A percentile compares a stretch with the other conserved stretches of the same genome.
Evolutionary conservation across 306 rosid genomes (phyloP).

Genomic region (Styphnolobium japonicum): DNA sequence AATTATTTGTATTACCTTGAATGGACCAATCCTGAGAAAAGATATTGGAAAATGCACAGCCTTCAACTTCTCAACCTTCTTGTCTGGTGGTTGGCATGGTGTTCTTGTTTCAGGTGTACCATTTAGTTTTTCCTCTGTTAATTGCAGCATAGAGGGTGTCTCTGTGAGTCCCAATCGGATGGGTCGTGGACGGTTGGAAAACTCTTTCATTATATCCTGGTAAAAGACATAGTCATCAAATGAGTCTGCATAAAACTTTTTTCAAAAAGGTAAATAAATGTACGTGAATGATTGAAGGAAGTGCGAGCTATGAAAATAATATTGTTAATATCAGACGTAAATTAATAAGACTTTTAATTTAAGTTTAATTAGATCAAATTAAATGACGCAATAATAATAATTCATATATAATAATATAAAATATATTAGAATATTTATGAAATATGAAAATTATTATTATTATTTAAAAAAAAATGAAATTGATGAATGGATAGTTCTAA

Average conservation of each 20-base stretch:
- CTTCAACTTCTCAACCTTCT: constrained; percentile 22
- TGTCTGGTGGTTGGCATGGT: background rate
- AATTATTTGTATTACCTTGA: constrained; percentile 30
- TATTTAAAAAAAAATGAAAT: too few species aligned
- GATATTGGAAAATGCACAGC: constrained; percentile 24
- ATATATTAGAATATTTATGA: too few species aligned
- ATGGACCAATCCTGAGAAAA: constrained; percentile 34
- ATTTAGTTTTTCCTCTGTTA: background rate
- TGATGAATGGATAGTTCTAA: too few species aligned
- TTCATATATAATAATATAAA: too few species aligned
- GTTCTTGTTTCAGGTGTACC: background rate
- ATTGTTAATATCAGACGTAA: background rate
- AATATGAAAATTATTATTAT: too few species aligned
- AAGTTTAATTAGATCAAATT: too few species aligned
- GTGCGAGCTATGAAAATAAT: too few species aligned
- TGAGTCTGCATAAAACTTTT: too few species aligned
- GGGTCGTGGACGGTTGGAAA: background rate
- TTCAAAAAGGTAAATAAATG: background rate
- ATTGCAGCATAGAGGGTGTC: constrained; percentile 16
- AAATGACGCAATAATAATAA: too few species aligned
- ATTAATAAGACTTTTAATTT: too few species aligned
- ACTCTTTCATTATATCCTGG: background rate
- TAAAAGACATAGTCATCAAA: background rate
- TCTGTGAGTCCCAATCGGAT: constrained; percentile 36
- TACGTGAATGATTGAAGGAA: background rate